These are phyloP conservation scores for Staphylotrichum longicolle DNA, from an alignment of 495 filamentous ascomycete species.

Conservation along the genomic window DNA sequence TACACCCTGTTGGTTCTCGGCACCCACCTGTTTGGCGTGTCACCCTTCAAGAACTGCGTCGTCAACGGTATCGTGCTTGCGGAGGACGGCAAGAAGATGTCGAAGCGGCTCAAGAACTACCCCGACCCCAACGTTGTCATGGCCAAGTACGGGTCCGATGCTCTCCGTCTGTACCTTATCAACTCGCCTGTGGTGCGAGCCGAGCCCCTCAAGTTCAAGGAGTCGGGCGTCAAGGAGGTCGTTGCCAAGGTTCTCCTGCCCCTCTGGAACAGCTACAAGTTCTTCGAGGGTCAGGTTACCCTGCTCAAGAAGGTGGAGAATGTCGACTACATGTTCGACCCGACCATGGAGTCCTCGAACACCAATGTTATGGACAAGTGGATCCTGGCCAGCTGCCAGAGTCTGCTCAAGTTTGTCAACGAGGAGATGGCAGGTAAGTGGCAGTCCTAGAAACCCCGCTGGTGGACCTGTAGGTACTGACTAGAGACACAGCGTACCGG, in stretches of 20 bases:
- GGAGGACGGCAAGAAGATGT: slow-evolving; percentile 99
- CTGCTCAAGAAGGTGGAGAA: slow-evolving; percentile 86
- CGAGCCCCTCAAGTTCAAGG: slow-evolving; percentile 88
- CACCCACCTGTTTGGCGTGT: slow-evolving; percentile 81
- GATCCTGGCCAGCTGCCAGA: slow-evolving; percentile 93
- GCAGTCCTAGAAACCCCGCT: not conserved
- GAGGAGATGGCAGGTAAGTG: slow-evolving; percentile 80
- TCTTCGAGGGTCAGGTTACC: slow-evolving; percentile 94
- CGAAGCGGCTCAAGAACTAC: slow-evolving; percentile 96
- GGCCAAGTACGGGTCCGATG: slow-evolving; percentile 87
- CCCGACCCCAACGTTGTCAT: slow-evolving; percentile 87
- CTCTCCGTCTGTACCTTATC: slow-evolving; percentile 90
- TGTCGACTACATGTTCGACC: slow-evolving; percentile 77
- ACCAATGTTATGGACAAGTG: slow-evolving; percentile 96
- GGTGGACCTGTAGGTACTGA: slow-evolving; percentile 16
- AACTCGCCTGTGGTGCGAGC: slow-evolving; percentile 96
- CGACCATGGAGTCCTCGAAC: slow-evolving; percentile 68
- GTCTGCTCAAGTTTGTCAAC: slow-evolving; percentile 88
- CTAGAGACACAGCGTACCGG: slow-evolving; percentile 57
- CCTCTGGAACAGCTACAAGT: slow-evolving; percentile 96
- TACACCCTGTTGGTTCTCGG: slow-evolving; percentile 90
- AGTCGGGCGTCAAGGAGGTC: slow-evolving; percentile 91
- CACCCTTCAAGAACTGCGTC: slow-evolving; percentile 95
- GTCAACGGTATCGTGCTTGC: slow-evolving; percentile 94
- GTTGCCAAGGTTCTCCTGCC: slow-evolving; percentile 91